Evolutionary conservation across 2,329 filamentous ascomycete genomes (phyloP).

Genomic region (Aureobasidium uvarum): DNA sequence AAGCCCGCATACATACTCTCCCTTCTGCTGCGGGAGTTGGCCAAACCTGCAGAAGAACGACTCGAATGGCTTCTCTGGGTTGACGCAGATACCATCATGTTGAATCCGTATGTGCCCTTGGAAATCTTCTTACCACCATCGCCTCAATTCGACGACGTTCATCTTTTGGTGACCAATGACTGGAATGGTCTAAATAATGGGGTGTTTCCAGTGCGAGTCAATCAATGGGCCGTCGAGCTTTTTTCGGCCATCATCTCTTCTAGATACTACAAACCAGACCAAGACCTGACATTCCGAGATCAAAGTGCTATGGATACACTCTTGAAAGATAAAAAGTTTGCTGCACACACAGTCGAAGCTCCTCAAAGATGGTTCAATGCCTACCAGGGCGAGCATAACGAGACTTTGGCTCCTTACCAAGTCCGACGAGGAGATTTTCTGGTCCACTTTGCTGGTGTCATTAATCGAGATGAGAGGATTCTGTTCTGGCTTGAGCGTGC

Average conservation of each 20-base stretch:
- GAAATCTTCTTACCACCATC: conserved; percentile 43
- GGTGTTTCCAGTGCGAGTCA: conserved; percentile 45
- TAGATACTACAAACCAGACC: conserved; percentile 42
- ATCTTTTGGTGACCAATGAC: conserved; percentile 43
- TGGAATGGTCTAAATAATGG: conserved; percentile 47
- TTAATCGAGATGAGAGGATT: conserved; percentile 39
- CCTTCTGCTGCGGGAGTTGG: conserved; percentile 42
- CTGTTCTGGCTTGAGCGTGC: conserved; percentile 42
- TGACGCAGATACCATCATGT: conserved; percentile 47
- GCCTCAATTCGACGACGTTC: conserved; percentile 38
- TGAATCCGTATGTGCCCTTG: conserved; percentile 45
- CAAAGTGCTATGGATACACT: conserved; percentile 45
- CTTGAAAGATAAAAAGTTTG: conserved; percentile 34
- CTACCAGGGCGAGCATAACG: conserved; percentile 43
- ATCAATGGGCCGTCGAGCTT: conserved; percentile 42
- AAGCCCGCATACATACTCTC: conserved; percentile 48
- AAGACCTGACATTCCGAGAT: conserved; percentile 41
- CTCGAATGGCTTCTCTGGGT: conserved; percentile 48
- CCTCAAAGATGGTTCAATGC: conserved; percentile 49
- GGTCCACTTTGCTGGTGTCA: conserved; percentile 46
- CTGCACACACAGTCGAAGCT: conserved; percentile 11
- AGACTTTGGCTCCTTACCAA: conserved; percentile 40
- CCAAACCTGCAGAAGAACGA: conserved; percentile 41
- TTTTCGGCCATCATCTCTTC: conserved; percentile 44
- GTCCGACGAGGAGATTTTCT: conserved; percentile 45